Evolutionary conservation across 257 asterid genomes (phyloP), one percentile per base, ranked within the genome.

Genomic region (Fraxinus cuspidata): DNA sequence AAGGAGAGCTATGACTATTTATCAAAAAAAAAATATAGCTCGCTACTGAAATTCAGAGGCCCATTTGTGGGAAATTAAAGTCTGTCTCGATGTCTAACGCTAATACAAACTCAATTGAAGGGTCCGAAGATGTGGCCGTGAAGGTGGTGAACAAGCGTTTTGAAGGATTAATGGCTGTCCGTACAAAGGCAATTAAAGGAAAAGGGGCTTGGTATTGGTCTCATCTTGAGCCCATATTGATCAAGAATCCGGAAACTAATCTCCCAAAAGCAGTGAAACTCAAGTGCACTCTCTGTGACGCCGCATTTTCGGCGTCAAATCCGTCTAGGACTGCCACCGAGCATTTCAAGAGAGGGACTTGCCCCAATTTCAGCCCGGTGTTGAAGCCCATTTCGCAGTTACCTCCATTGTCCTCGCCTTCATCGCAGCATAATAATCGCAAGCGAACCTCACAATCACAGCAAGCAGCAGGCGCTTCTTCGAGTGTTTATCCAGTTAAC

Each of bases 191-290:
- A 1, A 84, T 88, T 13, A 91, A 90, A 77, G 99, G 99, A 72
- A 94, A 92, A 87, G 99, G 99, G n/a, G 99, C 99, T 1, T 94
- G 99, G 99, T 94, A 94, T 64, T 94, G 99, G 99, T 85, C 92
- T 81, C 97, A 94, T 76, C 86, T 94, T 12, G 97, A 94, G 86
- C 99, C 99, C 25, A 75, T 92, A 78, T 73, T 92, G 77, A 79
- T 94, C 70, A 85, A 74, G 23, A 85, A 88, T 34, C 88, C 95
- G 2, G 97, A 91, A n/a, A 88, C 89, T 72, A 78, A 88, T 77
- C 78, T 74, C 40, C 97, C 97, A 0, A 92, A 92, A 72, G 90
- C 97, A 1, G 99, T 94, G 38, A 94, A 94, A 68, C 96, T 94
- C 58, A 86, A 84, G 87, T 94, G 98, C 85, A 85, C 81, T 35